Conservation (phyloP, 1,284 basidiomycete genomes). For the Sporisorium sorghi region DNA sequence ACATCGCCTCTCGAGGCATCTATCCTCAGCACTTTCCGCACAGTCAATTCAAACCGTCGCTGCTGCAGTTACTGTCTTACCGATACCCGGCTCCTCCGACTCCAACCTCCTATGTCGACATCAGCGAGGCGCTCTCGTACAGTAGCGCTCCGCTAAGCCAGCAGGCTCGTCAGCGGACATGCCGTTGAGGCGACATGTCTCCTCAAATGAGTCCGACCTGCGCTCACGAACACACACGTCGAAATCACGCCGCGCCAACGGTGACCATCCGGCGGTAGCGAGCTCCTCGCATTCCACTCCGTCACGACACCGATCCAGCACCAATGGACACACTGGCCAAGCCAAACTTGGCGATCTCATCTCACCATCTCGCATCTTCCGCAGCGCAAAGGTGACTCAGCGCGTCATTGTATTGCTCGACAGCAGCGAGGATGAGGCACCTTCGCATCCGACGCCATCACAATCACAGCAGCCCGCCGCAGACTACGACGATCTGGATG, state of each 20-base stretch:
- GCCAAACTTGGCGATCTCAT: slow-evolving; percentile 21
- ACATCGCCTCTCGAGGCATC: neutral
- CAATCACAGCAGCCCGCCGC: neutral
- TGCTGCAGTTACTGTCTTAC: neutral
- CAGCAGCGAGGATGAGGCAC: slow-evolving; percentile 24
- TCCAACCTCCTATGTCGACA: slow-evolving; percentile 22
- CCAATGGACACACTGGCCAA: neutral
- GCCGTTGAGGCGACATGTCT: slow-evolving; percentile 26
- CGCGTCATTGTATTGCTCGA: slow-evolving; percentile 33
- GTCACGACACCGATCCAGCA: slow-evolving; percentile 1
- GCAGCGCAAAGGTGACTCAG: neutral
- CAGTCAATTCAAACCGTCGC: neutral
- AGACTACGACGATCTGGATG: slow-evolving; percentile 12
- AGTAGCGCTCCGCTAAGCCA: slow-evolving; percentile 25
- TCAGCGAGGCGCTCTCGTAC: slow-evolving; percentile 1
- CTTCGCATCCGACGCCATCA: neutral
- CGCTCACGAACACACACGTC: neutral
- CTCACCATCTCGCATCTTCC: neutral
- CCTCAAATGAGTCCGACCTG: slow-evolving; percentile 5
- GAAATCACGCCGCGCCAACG: slow-evolving; percentile 7
- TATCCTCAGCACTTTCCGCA: neutral
- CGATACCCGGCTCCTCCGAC: neutral
- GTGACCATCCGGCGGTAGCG: neutral
- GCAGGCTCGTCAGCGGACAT: slow-evolving; percentile 12
- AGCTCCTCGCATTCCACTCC: slow-evolving; percentile 19